Conservation (phyloP, 352 stramenopile genomes). For the Phytopythium mirpurense region DNA sequence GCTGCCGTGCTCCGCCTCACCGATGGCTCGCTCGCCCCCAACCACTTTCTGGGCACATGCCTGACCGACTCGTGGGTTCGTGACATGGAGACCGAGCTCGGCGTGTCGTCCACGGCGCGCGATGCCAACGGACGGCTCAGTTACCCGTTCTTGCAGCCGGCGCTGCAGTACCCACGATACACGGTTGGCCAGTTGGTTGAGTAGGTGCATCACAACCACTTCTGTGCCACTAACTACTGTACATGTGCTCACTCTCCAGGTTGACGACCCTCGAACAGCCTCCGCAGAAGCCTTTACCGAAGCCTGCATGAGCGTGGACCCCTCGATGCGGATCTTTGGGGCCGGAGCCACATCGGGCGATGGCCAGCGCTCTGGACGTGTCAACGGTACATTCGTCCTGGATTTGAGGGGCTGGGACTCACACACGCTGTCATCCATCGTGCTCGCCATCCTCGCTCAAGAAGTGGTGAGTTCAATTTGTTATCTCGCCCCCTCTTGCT, state of each 20-base stretch:
- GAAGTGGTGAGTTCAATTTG: slow-evolving; percentile 26
- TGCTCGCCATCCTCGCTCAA: slow-evolving; percentile 39
- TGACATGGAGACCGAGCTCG: slow-evolving; percentile 16
- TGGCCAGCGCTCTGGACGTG: slow-evolving; percentile 5
- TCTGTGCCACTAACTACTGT: neutral
- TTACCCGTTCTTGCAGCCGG: slow-evolving; percentile 33
- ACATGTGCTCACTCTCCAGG: too few species aligned
- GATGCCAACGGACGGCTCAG: slow-evolving; percentile 22
- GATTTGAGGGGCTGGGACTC: slow-evolving; percentile 34
- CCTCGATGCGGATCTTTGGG: slow-evolving; percentile 15
- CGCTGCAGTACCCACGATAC: slow-evolving; percentile 13
- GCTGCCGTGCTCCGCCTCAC: neutral
- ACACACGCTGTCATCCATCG: slow-evolving; percentile 27
- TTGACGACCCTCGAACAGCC: slow-evolving; percentile 22
- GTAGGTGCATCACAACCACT: too few species aligned
- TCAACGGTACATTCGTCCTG: slow-evolving; percentile 23
- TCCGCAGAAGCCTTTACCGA: slow-evolving; percentile 9
- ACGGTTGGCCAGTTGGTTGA: neutral
- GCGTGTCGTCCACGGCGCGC: slow-evolving; percentile 14
- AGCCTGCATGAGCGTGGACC: slow-evolving; percentile 4
- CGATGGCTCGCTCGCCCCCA: slow-evolving; percentile 13
- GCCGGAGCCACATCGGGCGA: slow-evolving; percentile 10
- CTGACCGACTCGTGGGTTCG: slow-evolving; percentile 30
- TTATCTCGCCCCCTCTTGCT: neutral
- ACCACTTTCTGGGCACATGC: slow-evolving; percentile 45